Conservation (phyloP, 352 stramenopile genomes). For the Phytophthora citrophthora region DNA sequence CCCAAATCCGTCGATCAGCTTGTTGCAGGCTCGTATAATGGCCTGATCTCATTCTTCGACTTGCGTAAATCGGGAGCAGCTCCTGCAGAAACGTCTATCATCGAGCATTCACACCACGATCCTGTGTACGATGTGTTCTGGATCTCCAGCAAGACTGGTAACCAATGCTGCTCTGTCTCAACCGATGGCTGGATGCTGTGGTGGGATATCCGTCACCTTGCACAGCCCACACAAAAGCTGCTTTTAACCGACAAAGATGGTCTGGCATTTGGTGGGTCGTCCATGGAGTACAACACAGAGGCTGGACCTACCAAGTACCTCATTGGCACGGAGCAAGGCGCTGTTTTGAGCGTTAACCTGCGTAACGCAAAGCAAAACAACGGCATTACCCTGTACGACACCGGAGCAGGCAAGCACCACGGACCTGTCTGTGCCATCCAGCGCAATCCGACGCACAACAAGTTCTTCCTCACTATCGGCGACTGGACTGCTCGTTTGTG, state of each 20-base stretch:
- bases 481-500: constrained; percentile 97
- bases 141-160: constrained; percentile 96
- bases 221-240: constrained; percentile 84
- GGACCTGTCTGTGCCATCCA: constrained; percentile 96
- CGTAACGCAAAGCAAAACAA: constrained; percentile 98
- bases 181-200: constrained; percentile 95
- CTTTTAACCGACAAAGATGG: constrained; percentile 80
- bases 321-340: constrained; percentile 97
- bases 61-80: constrained; percentile 91
- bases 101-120: constrained; percentile 98
- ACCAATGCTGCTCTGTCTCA: constrained; percentile 96
- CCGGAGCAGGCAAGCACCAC: constrained; percentile 94
- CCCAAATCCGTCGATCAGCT: constrained; percentile 96
- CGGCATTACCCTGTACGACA: constrained; percentile 96
- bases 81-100: constrained; percentile 92
- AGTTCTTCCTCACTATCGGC: constrained; percentile 98
- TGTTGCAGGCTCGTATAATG: constrained; percentile 97
- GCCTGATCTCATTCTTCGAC: constrained; percentile 97
- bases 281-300: constrained; percentile 97
- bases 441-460: constrained; percentile 97
- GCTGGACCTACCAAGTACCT: constrained; percentile 97
- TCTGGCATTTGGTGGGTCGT: constrained; percentile 92
- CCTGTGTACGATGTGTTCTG: constrained; percentile 97
- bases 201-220: constrained; percentile 91
- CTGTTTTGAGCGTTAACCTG: constrained; percentile 95